These are phyloP conservation scores for Zoysia pacifica DNA, from an alignment of 176 grass and related monocot species.

Conservation along the genomic window DNA sequence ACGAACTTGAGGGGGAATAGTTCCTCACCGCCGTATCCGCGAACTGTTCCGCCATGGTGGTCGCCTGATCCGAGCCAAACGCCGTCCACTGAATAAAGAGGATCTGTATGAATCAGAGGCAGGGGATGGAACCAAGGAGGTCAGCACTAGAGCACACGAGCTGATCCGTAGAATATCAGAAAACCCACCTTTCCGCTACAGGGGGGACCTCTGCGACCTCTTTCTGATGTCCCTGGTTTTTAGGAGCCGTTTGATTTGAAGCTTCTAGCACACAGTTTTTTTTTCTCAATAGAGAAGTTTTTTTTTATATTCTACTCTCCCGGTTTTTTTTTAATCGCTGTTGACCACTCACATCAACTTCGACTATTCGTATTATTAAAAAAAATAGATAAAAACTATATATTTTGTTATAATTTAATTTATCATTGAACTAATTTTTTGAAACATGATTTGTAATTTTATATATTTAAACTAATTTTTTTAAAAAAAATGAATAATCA, in stretches of 20 bases:
- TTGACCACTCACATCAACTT: too few species aligned
- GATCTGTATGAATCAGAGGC: slow-evolving; percentile 1
- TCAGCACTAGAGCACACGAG: neutral
- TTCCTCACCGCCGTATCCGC: slow-evolving; percentile 48
- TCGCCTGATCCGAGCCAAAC: slow-evolving; percentile 7
- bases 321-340: too few species aligned
- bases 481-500: too few species aligned
- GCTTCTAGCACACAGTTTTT: slow-evolving; percentile 3
- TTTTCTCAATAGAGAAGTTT: neutral
- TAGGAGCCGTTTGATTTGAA: slow-evolving; percentile 27
- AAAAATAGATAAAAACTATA: too few species aligned
- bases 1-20: neutral
- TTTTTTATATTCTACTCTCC: neutral
- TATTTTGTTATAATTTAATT: too few species aligned
- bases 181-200: slow-evolving; percentile 36
- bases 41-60: slow-evolving; percentile 53
- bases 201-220: neutral
- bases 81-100: neutral
- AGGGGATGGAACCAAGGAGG: neutral
- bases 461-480: too few species aligned
- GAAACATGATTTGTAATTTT: too few species aligned
- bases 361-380: too few species aligned
- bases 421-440: too few species aligned
- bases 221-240: slow-evolving; percentile 13
- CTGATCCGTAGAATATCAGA: slow-evolving; percentile 1